Evolutionary conservation across 1,284 basidiomycete genomes (phyloP), one percentile per base, ranked within the genome.

Genomic region (Ganoderma lingzhi): DNA sequence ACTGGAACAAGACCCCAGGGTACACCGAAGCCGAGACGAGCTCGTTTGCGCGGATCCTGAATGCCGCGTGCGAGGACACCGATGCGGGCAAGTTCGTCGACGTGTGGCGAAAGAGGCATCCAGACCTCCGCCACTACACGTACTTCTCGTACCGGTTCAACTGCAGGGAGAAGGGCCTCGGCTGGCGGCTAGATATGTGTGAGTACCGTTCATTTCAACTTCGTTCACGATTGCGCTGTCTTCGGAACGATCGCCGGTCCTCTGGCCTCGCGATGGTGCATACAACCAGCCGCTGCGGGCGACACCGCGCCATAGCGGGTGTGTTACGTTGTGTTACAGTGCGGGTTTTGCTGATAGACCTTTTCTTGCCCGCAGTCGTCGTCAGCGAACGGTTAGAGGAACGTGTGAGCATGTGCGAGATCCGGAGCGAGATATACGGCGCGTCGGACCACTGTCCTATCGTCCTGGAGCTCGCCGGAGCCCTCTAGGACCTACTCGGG

Each of bases 101-200:
- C 74, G 83, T 95, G 37, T 97, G 95, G 95, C 86, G 96, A 64
- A 81, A 87, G 39, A 79, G 85, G n/a, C 90, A 96, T 77, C 93
- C 94, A 2, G 85, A 88, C 42, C 81, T 85, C 35, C 82, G 80
- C 23, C 90, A 94, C 73, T 97, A 93, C 79, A 94, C 93, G 0
- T 97, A 96, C 79, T 96, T 93, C 72, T 92, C 92, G 6, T 96
- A 94, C 79, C 87, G 94, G 32, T 95, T 95, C 80, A 89, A 93
- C 70, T 94, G 93, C 78, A 84, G 95, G 55, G 78, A 78, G 68
- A 96, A 96, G 76, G 93, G 94, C 2, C 86, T 95, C 59, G 95
- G 95, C 1, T 97, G 95, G 95, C 85, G 95, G 71, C 80, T 97
- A 55, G 95, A 97, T 78, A 91, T 91, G 83, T 95, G 94, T 94